phyloP scores from a whole-genome alignment of 1,139 yeast species.

The Hanseniaspora gamundiae region DNA sequence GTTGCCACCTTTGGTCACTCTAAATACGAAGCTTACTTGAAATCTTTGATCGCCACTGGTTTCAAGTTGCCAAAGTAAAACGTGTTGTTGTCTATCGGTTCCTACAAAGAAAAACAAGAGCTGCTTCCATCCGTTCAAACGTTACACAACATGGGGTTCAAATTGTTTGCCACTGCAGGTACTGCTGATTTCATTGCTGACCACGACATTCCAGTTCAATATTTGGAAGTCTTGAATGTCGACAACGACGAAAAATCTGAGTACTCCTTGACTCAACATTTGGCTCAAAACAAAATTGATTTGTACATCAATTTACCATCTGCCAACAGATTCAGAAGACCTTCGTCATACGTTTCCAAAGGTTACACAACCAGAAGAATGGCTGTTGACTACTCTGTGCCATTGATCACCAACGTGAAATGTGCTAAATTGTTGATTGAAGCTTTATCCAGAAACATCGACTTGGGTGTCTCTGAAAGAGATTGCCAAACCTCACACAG shows the following conservation, averaged over 20 bases:
- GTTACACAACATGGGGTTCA: constrained; percentile 74
- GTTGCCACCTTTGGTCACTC: constrained; percentile 95
- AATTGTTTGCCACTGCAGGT: constrained; percentile 95
- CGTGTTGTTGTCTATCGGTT: constrained; percentile 87
- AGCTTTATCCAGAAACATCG: constrained; percentile 64
- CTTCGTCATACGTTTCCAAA: constrained; percentile 93
- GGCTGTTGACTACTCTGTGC: constrained; percentile 98
- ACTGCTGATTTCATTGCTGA: constrained; percentile 97
- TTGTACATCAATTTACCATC: constrained; percentile 94
- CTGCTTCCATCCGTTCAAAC: constrained; percentile 78
- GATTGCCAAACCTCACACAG: constrained; percentile 90
- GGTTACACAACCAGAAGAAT: constrained; percentile 98
- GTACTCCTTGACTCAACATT: constrained; percentile 89
- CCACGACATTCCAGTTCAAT: constrained; percentile 87
- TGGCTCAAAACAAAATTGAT: constrained; percentile 94
- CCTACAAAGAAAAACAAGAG: constrained; percentile 94
- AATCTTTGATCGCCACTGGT: constrained; percentile 89
- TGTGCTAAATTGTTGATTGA: constrained; percentile 92
- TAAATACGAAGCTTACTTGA: constrained; percentile 94
- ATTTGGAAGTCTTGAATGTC: constrained; percentile 70
- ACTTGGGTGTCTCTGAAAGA: constrained; percentile 57
- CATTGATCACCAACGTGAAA: constrained; percentile 94
- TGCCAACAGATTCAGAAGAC: constrained; percentile 94
- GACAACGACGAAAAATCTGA: constrained; percentile 79
- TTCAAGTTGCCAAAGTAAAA: constrained; percentile 92